A percentile compares a stretch with the other conserved stretches of the same genome.
These are phyloP conservation scores for Trametes coccinea DNA, from an alignment of 768 basidiomycete species.

Conservation along the genomic window DNA sequence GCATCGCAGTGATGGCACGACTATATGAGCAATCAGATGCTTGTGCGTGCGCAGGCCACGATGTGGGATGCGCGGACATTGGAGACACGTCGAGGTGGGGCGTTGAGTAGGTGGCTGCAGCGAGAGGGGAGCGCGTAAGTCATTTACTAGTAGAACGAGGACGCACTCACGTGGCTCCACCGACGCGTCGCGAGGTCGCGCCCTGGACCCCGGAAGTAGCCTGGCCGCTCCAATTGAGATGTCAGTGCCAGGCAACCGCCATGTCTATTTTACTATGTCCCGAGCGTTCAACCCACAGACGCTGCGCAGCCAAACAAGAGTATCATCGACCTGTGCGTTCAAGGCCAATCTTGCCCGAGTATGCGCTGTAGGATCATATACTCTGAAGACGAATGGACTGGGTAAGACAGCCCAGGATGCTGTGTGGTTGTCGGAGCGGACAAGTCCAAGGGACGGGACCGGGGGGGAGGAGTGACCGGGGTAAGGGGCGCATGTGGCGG, in stretches of 20 bases:
- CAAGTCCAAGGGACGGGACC: neutral
- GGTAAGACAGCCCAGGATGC: neutral
- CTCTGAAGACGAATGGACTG: too few species aligned
- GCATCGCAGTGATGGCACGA: too few species aligned
- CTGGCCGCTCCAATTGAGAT: neutral
- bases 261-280: neutral
- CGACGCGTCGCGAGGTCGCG: constrained; percentile 14
- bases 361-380: too few species aligned
- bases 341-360: too few species aligned
- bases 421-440: neutral
- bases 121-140: neutral
- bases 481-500: constrained; percentile 8
- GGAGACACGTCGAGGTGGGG: constrained; percentile 1
- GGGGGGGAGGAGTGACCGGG: neutral
- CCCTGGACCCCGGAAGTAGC: constrained; percentile 19
- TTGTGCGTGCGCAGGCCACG: neutral
- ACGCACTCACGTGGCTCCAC: constrained; percentile 20
- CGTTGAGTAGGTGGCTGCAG: constrained; percentile 19
- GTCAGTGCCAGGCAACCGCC: neutral
- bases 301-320: too few species aligned
- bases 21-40: neutral
- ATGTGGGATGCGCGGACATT: neutral
- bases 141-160: neutral
- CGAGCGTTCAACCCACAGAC: constrained; percentile 2
- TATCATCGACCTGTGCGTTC: too few species aligned